Conservation (phyloP, 192 early-diverging fungal species). For the Geranomyces michiganensis region DNA sequence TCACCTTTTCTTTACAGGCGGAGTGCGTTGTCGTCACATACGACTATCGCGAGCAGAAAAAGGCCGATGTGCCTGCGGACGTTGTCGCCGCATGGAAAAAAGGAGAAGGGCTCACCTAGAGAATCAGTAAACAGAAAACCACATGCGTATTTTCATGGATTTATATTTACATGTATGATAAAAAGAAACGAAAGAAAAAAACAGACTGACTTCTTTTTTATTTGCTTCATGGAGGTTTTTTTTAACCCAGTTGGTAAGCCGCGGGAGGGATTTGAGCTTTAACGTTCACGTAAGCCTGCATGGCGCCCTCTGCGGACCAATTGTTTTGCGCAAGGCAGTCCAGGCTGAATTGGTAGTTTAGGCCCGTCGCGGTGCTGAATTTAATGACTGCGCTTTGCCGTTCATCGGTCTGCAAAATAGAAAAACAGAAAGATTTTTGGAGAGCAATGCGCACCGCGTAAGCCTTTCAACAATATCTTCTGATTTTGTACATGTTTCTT, state of each 20-base stretch:
- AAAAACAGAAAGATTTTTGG: conserved; percentile 21
- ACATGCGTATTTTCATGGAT: too few species aligned
- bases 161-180: too few species aligned
- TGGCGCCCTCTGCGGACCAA: conserved; percentile 35
- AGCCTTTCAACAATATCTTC: background rate
- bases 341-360: conserved; percentile 42
- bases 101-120: conserved; percentile 12
- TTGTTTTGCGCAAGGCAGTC: conserved; percentile 43
- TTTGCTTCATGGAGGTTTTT: too few species aligned
- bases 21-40: conserved; percentile 39
- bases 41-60: conserved; percentile 41
- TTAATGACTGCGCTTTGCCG: conserved; percentile 32
- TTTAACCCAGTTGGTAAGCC: conserved; percentile 15
- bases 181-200: too few species aligned
- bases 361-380: conserved; percentile 37
- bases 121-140: too few species aligned
- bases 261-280: conserved; percentile 34
- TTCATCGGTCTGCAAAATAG: conserved; percentile 31
- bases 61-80: conserved; percentile 41
- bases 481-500: too few species aligned
- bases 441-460: background rate
- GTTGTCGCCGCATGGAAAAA: conserved; percentile 29
- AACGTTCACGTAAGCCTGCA: conserved; percentile 36
- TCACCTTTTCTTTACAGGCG: background rate
- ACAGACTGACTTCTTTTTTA: too few species aligned